Evolutionary conservation across 2,329 filamentous ascomycete species (phyloP), one percentile per base, ranked within the genome.

Genomic region (Parastagonospora nodorum): DNA sequence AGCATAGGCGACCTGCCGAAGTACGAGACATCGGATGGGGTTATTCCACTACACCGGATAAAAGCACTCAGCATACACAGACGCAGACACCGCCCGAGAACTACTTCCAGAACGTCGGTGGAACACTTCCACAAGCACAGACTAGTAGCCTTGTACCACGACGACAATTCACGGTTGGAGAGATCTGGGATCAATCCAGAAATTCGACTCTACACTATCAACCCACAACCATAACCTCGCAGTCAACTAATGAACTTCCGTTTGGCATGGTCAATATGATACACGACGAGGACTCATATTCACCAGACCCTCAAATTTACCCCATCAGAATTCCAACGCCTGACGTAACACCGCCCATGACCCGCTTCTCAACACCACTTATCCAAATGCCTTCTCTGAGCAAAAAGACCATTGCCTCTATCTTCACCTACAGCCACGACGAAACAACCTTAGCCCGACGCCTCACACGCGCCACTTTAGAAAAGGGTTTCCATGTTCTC

Each of bases 361-460:
- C 44, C 49, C 55, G 60, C 19, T 41, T 66, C 11, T 45, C 59
- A 48, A 55, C 59, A 59, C 45, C 68, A 68, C 58, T 59, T 19
- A 45, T 63, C 10, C 35, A 32, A 8, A 0, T 45, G 5, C 24
- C 40, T 11, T 15, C 28, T 5, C 36, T 60, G 2, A 76, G 74
- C 33, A 66, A 68, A 6, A 67, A 64, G 45, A 56, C 51, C 2
- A 45, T 66, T 5, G 41, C 42, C 28, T 52, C 75, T 1, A 81
- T 83, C 0, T 75, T 69, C 16, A 85, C 84, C 0, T 86, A 87
- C 66, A 80, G 84, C 8, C 81, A 82, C 49, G 78, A 84, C 24
- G 89, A 92, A 68, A 75, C 78, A 1, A 86, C 82, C 1, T 92
- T 95, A 60, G 85, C 85, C 9, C 84, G 89, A 7, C 82, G 88